Base-by-base conservation (phyloP, 2,329 filamentous ascomycete genomes). In the Clathrospora elynae region DNA sequence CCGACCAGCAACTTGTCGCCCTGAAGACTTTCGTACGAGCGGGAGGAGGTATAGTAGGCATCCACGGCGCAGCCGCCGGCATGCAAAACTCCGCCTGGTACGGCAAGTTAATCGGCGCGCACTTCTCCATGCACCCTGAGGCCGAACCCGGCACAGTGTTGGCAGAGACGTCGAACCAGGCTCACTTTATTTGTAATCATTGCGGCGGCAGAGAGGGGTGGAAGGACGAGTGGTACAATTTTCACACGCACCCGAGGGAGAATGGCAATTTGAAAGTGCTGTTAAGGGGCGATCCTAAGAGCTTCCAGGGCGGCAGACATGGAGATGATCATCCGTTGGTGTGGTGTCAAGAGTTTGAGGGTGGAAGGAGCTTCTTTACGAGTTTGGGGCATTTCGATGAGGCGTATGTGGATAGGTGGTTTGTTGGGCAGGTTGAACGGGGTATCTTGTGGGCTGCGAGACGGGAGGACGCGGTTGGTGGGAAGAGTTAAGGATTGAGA, bases 151-250 rank as follows among this genome's bases (percentile, higher is more conserved):
- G 61, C 1, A 52, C 46, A 12, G 16, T 65, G 9, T 8, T 59
- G 2, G 24, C 52, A 1, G 51, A 57, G n/a, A 26, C 38, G 0
- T 23, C n/a, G 3, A 25, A 32, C 2, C 12, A 42, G 5, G 14
- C 26, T 12, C 51, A 55, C 24, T 41, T 38, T 11, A 49, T 59
- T 10, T 10, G 50, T n/a, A 34, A 14, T 13, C 16, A 28, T 17
- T 34, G 33, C 18, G 38, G 35, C 5, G 39, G 41, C 1, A 26
- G 48, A 8, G 24, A 50, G 5, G 35, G 20, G 8, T 59, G 59
- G 57, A 53, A 42, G 42, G 61, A 65, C 13, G 61, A 65, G 35
- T 65, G 59, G 60, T 65, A 65, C 36, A 62, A 64, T 20, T 65
- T 64, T 36, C 44, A 35, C 2, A 51, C 50, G 6, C 57, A 65